A percentile compares a stretch with the other conserved stretches of the same genome.
Evolutionary conservation across 371 early-diverging fungal species (phyloP).

Genomic region (Mortierella sp.): DNA sequence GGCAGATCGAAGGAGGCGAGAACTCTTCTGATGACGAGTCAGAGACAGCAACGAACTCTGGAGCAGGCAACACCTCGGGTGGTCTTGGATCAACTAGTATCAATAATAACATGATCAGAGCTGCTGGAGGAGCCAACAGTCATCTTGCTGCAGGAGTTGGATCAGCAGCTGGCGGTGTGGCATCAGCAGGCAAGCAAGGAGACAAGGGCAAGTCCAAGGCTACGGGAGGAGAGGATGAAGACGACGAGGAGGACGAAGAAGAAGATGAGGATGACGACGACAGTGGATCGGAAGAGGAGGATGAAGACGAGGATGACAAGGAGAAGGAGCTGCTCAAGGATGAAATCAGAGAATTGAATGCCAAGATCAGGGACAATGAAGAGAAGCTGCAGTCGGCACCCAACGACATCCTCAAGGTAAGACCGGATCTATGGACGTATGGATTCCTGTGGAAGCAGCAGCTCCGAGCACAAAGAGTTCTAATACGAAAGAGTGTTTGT

Average conservation of each 20-base stretch:
- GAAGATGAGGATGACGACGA: constrained; percentile 45
- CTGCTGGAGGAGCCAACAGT: constrained; percentile 4
- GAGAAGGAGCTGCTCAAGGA: constrained; percentile 61
- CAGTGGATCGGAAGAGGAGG: constrained; percentile 33
- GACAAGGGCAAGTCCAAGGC: constrained; percentile 36
- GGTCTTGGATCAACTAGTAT: background rate
- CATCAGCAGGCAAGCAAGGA: background rate
- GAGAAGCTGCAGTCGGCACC: constrained; percentile 62
- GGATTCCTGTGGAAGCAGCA: background rate
- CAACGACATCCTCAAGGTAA: constrained; percentile 62
- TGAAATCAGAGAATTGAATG: constrained; percentile 61
- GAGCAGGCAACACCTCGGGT: background rate
- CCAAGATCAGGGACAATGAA: constrained; percentile 56
- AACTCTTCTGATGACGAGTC: constrained; percentile 44
- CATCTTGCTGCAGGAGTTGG: background rate
- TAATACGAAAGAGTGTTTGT: background rate
- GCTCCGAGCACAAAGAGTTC: too few relatives aligned
- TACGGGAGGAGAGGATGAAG: constrained; percentile 38
- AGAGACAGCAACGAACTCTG: constrained; percentile 14
- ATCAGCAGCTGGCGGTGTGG: background rate
- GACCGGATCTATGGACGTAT: background rate
- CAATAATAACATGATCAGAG: background rate
- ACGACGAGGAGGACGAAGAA: constrained; percentile 33
- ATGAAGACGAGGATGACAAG: constrained; percentile 43
- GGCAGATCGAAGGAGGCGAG: constrained; percentile 53